Evolutionary conservation across 139 green algal species (phyloP).

Genomic region (Nannochloris sp.): DNA sequence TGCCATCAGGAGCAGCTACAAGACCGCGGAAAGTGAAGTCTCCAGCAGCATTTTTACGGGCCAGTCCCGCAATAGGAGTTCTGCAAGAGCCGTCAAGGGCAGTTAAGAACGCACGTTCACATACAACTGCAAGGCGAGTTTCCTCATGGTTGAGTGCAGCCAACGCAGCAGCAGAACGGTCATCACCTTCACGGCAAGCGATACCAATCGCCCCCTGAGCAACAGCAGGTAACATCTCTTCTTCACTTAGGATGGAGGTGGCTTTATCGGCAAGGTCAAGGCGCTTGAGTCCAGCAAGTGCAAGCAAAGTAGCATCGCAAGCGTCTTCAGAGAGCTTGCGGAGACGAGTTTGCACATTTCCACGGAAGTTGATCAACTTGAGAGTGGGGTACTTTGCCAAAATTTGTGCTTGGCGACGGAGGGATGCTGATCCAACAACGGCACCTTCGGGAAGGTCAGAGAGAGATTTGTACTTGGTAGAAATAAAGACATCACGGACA

Average conservation of each 20-base stretch:
- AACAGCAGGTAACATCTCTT: slow-evolving; percentile 36
- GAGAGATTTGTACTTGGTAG: slow-evolving; percentile 60
- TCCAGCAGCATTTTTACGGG: slow-evolving; percentile 37
- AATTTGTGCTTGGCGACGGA: slow-evolving; percentile 92
- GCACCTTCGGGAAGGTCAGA: slow-evolving; percentile 81
- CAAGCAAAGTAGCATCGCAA: slow-evolving; percentile 88
- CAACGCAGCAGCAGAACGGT: slow-evolving; percentile 55
- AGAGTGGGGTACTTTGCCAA: slow-evolving; percentile 90
- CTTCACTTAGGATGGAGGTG: slow-evolving; percentile 74
- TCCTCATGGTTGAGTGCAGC: slow-evolving; percentile 95
- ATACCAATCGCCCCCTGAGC: slow-evolving; percentile 95
- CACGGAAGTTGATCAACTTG: slow-evolving; percentile 96
- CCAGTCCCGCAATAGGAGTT: slow-evolving; percentile 91
- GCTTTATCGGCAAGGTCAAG: slow-evolving; percentile 91
- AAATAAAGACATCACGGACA: slow-evolving; percentile 97
- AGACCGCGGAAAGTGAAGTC: slow-evolving; percentile 84
- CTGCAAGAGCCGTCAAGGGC: slow-evolving; percentile 96
- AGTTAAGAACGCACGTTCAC: slow-evolving; percentile 90
- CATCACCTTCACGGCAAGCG: slow-evolving; percentile 85
- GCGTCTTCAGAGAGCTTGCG: slow-evolving; percentile 92
- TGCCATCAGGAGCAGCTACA: slow-evolving; percentile 84
- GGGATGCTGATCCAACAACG: slow-evolving; percentile 82
- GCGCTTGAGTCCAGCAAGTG: slow-evolving; percentile 91
- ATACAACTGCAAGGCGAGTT: slow-evolving; percentile 87
- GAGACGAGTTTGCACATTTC: slow-evolving; percentile 95